These are phyloP conservation scores for Xylariaceae sp. DNA, from an alignment of 2,329 filamentous ascomycete genomes.

Conservation along the genomic window DNA sequence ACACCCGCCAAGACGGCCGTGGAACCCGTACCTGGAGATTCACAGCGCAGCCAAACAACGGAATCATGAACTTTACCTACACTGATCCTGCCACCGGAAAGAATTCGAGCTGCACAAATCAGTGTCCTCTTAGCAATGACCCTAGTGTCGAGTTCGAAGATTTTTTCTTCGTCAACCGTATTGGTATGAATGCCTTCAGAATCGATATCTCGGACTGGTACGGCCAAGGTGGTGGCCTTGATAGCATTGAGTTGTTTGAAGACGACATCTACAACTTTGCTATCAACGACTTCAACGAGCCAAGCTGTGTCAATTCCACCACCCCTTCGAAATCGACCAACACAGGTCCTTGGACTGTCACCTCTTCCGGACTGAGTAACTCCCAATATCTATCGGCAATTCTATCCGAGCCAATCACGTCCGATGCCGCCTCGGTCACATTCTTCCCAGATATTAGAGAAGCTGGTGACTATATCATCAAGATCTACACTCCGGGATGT, in stretches of 20 bases:
- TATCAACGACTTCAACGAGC: conserved; percentile 82
- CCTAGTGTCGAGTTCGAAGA: conserved; percentile 68
- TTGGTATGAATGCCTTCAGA: conserved; percentile 83
- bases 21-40: conserved; percentile 87
- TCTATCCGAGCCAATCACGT: conserved; percentile 51
- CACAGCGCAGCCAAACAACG: conserved; percentile 76
- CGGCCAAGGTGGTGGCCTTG: conserved; percentile 75
- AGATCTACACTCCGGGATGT: conserved; percentile 90
- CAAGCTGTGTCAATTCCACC: conserved; percentile 63
- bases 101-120: conserved; percentile 68
- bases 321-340: conserved; percentile 60
- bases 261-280: conserved; percentile 83
- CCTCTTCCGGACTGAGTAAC: conserved; percentile 61
- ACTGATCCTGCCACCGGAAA: conserved; percentile 66
- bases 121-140: conserved; percentile 77
- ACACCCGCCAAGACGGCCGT: conserved; percentile 76
- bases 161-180: conserved; percentile 80
- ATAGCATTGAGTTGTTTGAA: conserved; percentile 81
- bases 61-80: conserved; percentile 95
- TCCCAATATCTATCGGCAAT: conserved; percentile 72
- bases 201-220: conserved; percentile 86
- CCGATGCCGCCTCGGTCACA: conserved; percentile 61
- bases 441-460: conserved; percentile 82
- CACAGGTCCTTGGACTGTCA: conserved; percentile 69
- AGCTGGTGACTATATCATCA: conserved; percentile 86